These are phyloP conservation scores for Amorphotheca resinae DNA, from an alignment of 495 filamentous ascomycete species.

Conservation along the genomic window DNA sequence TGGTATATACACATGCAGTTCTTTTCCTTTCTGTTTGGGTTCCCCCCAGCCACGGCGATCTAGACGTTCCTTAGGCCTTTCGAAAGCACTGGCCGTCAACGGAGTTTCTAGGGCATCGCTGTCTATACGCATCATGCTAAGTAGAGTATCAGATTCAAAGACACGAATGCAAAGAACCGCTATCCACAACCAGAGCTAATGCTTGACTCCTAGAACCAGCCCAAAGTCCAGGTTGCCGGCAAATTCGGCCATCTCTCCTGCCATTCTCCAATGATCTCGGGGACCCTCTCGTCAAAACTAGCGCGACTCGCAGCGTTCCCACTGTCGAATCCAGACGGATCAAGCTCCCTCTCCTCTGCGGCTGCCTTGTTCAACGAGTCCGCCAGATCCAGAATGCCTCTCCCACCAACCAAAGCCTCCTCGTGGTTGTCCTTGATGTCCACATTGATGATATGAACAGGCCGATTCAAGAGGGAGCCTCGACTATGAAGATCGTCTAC, in stretches of 20 bases:
- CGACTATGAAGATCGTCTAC: slow-evolving; percentile 84
- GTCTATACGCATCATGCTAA: too few relatives aligned
- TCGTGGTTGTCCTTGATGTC: slow-evolving; percentile 99
- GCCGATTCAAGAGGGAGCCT: slow-evolving; percentile 70
- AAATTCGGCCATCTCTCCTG: slow-evolving; percentile 88
- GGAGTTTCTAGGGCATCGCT: too few relatives aligned
- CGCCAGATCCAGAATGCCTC: slow-evolving; percentile 85
- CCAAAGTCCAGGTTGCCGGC: slow-evolving; percentile 86
- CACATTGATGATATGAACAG: slow-evolving; percentile 94
- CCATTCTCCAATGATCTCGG: slow-evolving; percentile 88
- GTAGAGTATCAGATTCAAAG: too few relatives aligned
- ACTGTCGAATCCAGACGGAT: slow-evolving; percentile 51
- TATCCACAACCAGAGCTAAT: neutral
- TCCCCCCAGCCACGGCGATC: too few relatives aligned
- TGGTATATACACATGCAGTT: too few relatives aligned
- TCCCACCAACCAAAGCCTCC: slow-evolving; percentile 82
- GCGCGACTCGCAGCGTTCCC: slow-evolving; percentile 52
- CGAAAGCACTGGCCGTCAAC: too few relatives aligned
- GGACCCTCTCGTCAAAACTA: slow-evolving; percentile 86
- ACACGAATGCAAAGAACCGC: too few relatives aligned
- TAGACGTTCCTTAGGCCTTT: too few relatives aligned
- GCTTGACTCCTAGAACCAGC: slow-evolving; percentile 61
- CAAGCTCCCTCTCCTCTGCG: slow-evolving; percentile 56
- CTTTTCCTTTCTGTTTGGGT: too few relatives aligned
- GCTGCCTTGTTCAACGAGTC: slow-evolving; percentile 77